Evolutionary conservation across 2,329 filamentous ascomycete genomes (phyloP).

Genomic region (Neofusicoccum parvum): DNA sequence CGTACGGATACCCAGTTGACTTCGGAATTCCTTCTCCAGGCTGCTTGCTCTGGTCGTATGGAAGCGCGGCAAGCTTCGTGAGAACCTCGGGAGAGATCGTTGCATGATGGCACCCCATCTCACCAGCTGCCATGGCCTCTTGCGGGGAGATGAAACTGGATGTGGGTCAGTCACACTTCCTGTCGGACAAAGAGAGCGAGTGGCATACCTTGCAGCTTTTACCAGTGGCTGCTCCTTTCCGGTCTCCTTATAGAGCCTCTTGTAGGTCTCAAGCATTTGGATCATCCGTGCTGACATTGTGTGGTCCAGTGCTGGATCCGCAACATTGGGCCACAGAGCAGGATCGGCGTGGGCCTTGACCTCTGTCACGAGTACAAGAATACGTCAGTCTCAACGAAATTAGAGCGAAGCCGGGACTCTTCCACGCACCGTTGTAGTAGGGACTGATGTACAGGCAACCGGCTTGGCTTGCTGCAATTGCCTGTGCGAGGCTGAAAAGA

Average conservation of each 20-base stretch:
- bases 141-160: slow-evolving; percentile 46
- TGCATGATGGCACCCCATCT: slow-evolving; percentile 51
- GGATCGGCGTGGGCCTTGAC: slow-evolving; percentile 47
- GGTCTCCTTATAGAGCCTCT: slow-evolving; percentile 48
- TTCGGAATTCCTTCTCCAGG: slow-evolving; percentile 45
- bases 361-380: slow-evolving; percentile 35
- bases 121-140: slow-evolving; percentile 51
- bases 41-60: slow-evolving; percentile 42
- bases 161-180: slow-evolving; percentile 1
- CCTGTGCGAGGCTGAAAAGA: slow-evolving; percentile 52
- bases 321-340: slow-evolving; percentile 49
- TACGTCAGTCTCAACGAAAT: not conserved
- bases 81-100: slow-evolving; percentile 48
- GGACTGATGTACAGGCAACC: slow-evolving; percentile 53
- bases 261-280: slow-evolving; percentile 54
- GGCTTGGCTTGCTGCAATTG: slow-evolving; percentile 53
- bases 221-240: slow-evolving; percentile 53
- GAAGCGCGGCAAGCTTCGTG: slow-evolving; percentile 42
- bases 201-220: slow-evolving; percentile 48
- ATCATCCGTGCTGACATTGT: slow-evolving; percentile 52
- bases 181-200: not conserved
- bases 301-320: slow-evolving; percentile 52
- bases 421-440: slow-evolving; percentile 49
- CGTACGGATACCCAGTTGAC: slow-evolving; percentile 42
- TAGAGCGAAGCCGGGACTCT: not conserved